Evolutionary conservation across 2,329 filamentous ascomycete genomes (phyloP), one percentile per base, ranked within the genome.

Genomic region (Acrocalymma vagum): DNA sequence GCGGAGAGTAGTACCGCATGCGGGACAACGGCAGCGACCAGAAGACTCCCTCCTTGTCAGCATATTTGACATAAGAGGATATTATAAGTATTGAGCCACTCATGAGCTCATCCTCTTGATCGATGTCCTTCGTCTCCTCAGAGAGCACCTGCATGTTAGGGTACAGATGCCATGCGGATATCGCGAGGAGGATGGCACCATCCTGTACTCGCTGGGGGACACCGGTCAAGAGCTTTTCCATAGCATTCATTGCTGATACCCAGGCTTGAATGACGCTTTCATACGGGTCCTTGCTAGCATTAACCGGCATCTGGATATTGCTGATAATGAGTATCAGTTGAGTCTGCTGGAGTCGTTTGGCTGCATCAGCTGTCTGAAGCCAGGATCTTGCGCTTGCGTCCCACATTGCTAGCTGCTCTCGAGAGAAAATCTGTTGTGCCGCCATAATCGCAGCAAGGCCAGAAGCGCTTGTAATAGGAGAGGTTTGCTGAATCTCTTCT

Each of bases 391-490:
- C 45, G 21, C 51, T 55, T 1, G 18, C 21, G 18, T 59, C 45
- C 53, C 51, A 55, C 13, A 25, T 29, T 3, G 46, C 42, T n/a
- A 59, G 34, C 0, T 54, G 26, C 7, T 30, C 29, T 9, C 39
- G 22, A 5, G 39, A 24, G 8, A 55, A 32, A 4, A 39, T 21
- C 5, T 30, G 10, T 14, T 38, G 28, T 6, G 31, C 38, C 31
- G 38, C 46, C 14, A 36, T 18, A 10, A 51, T 13, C 16, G 31
- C 17, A 36, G 47, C 56, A 72, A 2, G 67, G 56, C 1, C 64
- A 47, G 1, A 67, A 65, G 2, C 72, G 45, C 55, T 72, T 68
- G 43, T 69, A 72, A 2, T 61, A 66, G 1, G 72, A 64, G 1
- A 72, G 49, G 36, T 72, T 22, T 29, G 5, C 22, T n/a, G 14